These are phyloP conservation scores for Melampsora americana DNA, from an alignment of 1,284 basidiomycete genomes.

Conservation along the genomic window DNA sequence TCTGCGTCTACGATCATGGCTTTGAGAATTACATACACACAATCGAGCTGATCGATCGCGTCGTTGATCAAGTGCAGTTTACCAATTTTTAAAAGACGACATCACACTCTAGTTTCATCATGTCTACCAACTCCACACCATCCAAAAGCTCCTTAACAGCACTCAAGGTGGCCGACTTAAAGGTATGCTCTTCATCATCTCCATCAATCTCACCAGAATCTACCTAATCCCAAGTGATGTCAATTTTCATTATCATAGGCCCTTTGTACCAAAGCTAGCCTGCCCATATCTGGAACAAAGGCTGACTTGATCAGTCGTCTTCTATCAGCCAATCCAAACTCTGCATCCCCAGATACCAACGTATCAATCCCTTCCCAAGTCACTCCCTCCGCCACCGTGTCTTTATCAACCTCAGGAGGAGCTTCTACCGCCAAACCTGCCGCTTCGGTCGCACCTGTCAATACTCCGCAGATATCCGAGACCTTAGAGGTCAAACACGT, in stretches of 20 bases:
- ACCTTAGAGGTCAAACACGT: background rate
- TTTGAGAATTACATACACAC: no score
- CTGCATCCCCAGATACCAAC: conserved; percentile 1
- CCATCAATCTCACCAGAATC: background rate
- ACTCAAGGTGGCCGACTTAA: conserved; percentile 37
- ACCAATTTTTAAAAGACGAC: background rate
- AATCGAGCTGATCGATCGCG: no score
- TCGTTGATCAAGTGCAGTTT: background rate
- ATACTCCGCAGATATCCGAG: background rate
- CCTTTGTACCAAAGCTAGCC: conserved; percentile 25
- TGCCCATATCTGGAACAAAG: conserved; percentile 37
- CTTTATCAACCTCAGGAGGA: background rate
- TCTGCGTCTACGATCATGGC: no score
- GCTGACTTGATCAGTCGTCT: conserved; percentile 32
- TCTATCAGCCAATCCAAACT: background rate
- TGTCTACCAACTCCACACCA: background rate
- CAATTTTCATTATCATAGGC: conserved; percentile 6
- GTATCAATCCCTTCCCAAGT: background rate
- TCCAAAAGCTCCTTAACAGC: conserved; percentile 18
- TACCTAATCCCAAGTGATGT: background rate
- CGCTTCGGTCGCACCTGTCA: conserved; percentile 15
- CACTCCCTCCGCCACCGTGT: background rate
- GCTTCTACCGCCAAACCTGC: background rate
- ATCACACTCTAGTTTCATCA: background rate
- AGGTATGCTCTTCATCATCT: conserved; percentile 13